These are phyloP conservation scores for Anthracocystis panici-leucophaei DNA, from an alignment of 1,284 basidiomycete genomes.

Conservation along the genomic window DNA sequence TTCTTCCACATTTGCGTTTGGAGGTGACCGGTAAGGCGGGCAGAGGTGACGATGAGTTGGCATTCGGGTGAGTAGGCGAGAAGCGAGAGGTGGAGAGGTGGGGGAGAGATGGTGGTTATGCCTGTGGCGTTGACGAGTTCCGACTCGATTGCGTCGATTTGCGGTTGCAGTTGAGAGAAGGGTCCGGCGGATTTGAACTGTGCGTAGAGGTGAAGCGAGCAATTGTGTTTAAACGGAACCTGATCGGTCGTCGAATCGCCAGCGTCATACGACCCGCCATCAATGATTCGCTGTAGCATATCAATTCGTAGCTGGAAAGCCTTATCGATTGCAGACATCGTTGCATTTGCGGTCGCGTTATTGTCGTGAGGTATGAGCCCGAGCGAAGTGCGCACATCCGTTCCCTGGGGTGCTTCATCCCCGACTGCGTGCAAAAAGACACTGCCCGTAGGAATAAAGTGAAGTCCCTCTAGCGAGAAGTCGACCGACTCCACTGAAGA, in stretches of 20 bases:
- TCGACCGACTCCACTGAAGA: conserved; percentile 30
- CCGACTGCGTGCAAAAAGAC: conserved; percentile 24
- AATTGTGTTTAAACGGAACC: conserved; percentile 42
- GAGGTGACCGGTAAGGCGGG: conserved; percentile 38
- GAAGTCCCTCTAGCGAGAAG: conserved; percentile 57
- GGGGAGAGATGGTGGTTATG: conserved; percentile 42
- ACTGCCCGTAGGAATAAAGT: conserved; percentile 42
- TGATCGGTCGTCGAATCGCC: background rate
- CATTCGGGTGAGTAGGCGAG: conserved; percentile 66
- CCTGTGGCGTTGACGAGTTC: conserved; percentile 62
- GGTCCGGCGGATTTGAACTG: conserved; percentile 58
- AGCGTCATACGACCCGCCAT: conserved; percentile 36
- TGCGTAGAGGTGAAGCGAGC: conserved; percentile 67
- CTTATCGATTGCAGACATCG: conserved; percentile 59
- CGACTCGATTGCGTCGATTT: conserved; percentile 61
- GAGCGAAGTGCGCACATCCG: conserved; percentile 39
- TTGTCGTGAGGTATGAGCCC: conserved; percentile 25
- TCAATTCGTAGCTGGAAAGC: conserved; percentile 60
- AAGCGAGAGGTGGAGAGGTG: conserved; percentile 48
- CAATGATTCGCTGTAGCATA: conserved; percentile 42
- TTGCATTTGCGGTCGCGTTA: conserved; percentile 32
- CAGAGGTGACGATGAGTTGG: conserved; percentile 58
- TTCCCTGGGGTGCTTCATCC: conserved; percentile 23
- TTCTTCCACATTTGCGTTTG: conserved; percentile 59
- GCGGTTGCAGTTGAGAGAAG: conserved; percentile 13